Percentiles rank a stretch among this genome's conserved stretches.
phyloP scores from a whole-genome alignment of 1,284 basidiomycete genomes.

The Entoloma clypeatum region DNA sequence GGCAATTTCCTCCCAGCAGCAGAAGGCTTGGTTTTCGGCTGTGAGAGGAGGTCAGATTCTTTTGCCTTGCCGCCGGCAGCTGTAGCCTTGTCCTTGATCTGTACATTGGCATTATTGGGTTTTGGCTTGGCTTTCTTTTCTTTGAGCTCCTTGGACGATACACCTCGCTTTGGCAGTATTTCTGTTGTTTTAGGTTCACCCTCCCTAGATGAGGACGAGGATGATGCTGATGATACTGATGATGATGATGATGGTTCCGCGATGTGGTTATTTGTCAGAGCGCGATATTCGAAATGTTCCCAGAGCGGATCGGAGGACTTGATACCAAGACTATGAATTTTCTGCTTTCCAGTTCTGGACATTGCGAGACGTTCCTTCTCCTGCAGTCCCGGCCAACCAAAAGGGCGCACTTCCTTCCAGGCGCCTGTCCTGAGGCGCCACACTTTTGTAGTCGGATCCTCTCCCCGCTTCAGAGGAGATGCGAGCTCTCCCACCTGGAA shows the following conservation, averaged over 20 bases:
- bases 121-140: conserved; percentile 43
- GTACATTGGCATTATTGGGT: conserved; percentile 40
- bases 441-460: conserved; percentile 31
- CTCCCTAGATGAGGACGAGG: conserved; percentile 21
- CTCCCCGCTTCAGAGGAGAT: conserved; percentile 31
- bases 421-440: conserved; percentile 52
- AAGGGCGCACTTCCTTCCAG: conserved; percentile 69
- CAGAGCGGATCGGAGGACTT: conserved; percentile 55
- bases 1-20: conserved; percentile 35
- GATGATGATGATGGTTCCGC: too few species aligned
- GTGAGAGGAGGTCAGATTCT: conserved; percentile 5
- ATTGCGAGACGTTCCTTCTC: conserved; percentile 43
- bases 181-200: conserved; percentile 7
- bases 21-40: conserved; percentile 6
- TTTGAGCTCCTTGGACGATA: conserved; percentile 42
- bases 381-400: conserved; percentile 48
- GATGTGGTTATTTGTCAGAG: conserved; percentile 6
- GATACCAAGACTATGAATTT: conserved; percentile 46
- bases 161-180: conserved; percentile 36
- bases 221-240: conserved; percentile 10
- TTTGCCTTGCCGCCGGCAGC: conserved; percentile 18
- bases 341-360: conserved; percentile 45
- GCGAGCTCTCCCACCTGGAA: conserved; percentile 50
- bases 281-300: conserved; percentile 34
- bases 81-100: conserved; percentile 47